These are phyloP conservation scores for Pisolithus microcarpus DNA, from an alignment of 768 basidiomycete genomes.

Conservation along the genomic window DNA sequence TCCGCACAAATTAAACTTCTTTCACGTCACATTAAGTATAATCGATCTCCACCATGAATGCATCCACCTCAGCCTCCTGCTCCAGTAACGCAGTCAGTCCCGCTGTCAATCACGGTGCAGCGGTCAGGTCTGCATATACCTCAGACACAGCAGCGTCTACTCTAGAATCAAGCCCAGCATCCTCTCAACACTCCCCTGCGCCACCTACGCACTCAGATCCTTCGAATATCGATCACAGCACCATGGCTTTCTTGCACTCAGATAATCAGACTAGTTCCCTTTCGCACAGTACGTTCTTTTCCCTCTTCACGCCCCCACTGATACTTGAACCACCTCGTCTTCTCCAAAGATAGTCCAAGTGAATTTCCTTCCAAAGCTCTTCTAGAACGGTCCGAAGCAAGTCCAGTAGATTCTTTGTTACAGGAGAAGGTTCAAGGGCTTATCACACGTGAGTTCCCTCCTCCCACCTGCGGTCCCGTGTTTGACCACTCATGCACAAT, in stretches of 20 bases:
- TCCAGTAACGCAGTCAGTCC: slow-evolving; percentile 3
- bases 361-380: slow-evolving; percentile 7
- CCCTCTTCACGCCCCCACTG: slow-evolving; percentile 5
- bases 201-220: slow-evolving; percentile 12
- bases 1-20: slow-evolving; percentile 8
- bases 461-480: neutral
- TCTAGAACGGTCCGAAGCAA: slow-evolving; percentile 9
- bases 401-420: slow-evolving; percentile 8
- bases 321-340: neutral
- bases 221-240: slow-evolving; percentile 5
- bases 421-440: slow-evolving; percentile 7
- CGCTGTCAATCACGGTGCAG: slow-evolving; percentile 8
- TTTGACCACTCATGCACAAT: neutral
- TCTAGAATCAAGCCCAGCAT: slow-evolving; percentile 6
- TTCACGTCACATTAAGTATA: slow-evolving; percentile 8
- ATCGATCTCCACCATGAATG: slow-evolving; percentile 22
- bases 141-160: slow-evolving; percentile 1
- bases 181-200: slow-evolving; percentile 13
- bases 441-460: slow-evolving; percentile 20
- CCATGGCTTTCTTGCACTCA: slow-evolving; percentile 14
- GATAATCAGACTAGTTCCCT: slow-evolving; percentile 16
- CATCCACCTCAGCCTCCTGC: slow-evolving; percentile 20
- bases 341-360: slow-evolving; percentile 5
- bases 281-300: slow-evolving; percentile 10
- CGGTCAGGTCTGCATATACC: slow-evolving; percentile 4